phyloP scores from a whole-genome alignment of 2,329 filamentous ascomycete species.

The Nannizzia gypsea region DNA sequence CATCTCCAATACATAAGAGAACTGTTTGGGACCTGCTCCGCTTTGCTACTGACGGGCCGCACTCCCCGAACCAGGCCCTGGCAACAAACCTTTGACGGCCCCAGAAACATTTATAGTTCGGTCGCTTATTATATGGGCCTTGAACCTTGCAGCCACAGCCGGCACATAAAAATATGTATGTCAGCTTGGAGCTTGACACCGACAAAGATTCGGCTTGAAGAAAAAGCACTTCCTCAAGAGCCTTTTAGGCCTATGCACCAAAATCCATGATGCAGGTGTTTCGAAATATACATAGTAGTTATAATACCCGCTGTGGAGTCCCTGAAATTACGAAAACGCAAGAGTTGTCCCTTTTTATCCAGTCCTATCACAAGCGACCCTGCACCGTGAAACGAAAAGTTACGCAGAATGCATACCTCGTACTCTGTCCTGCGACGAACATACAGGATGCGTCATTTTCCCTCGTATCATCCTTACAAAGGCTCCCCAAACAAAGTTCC shows the following conservation, averaged over 20 bases:
- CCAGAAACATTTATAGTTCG: neutral
- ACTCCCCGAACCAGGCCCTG: neutral
- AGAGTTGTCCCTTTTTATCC: neutral
- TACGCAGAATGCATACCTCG: neutral
- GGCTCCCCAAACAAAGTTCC: neutral
- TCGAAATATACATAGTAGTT: too few species aligned
- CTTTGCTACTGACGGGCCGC: slow-evolving; percentile 2
- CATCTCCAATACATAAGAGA: neutral
- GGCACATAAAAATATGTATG: neutral
- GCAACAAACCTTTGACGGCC: neutral
- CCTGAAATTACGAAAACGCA: neutral
- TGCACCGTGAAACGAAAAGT: neutral
- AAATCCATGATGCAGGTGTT: neutral
- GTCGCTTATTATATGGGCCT: neutral
- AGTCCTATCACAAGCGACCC: neutral
- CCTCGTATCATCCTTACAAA: neutral
- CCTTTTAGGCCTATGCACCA: neutral
- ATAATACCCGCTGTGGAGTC: neutral
- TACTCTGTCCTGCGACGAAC: neutral
- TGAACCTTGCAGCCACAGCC: neutral
- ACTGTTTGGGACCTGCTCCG: neutral
- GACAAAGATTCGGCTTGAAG: neutral
- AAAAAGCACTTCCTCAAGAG: neutral
- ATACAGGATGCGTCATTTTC: neutral
- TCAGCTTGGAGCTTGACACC: neutral